phyloP scores from a whole-genome alignment of 1,284 basidiomycete genomes.

The Rhodotorula sp. region DNA sequence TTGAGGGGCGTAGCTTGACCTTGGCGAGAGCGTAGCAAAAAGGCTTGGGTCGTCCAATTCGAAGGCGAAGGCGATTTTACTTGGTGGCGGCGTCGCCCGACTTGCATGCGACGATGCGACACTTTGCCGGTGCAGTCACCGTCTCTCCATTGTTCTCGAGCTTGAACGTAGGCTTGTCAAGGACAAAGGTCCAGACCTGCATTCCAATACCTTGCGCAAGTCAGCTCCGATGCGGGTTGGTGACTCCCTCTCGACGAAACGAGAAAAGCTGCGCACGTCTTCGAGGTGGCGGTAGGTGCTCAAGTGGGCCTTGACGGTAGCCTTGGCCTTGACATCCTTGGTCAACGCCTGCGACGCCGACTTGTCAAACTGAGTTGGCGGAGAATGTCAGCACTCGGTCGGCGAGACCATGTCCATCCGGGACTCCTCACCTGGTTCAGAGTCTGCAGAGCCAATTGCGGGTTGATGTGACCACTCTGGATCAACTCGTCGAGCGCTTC shows the following conservation, averaged over 20 bases:
- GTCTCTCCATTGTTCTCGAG: constrained; percentile 71
- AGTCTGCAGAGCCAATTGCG: constrained; percentile 95
- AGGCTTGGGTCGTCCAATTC: background rate
- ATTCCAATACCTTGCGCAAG: background rate
- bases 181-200: constrained; percentile 91
- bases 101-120: constrained; percentile 96
- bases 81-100: constrained; percentile 56
- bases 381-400: background rate
- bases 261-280: constrained; percentile 53
- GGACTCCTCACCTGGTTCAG: constrained; percentile 73
- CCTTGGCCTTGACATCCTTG: constrained; percentile 88
- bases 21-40: background rate
- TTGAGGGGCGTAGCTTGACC: background rate
- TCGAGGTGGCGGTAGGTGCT: constrained; percentile 91
- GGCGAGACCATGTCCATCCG: background rate
- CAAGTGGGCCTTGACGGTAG: constrained; percentile 83
- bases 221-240: background rate
- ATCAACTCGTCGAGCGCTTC: constrained; percentile 98
- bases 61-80: constrained; percentile 3
- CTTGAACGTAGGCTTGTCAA: constrained; percentile 86
- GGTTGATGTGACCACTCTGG: constrained; percentile 92
- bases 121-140: constrained; percentile 58
- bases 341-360: constrained; percentile 84
- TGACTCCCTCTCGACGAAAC: background rate
- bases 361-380: constrained; percentile 76